Conservation (phyloP, 306 rosid genomes). For the Dalbergia oliveri region DNA sequence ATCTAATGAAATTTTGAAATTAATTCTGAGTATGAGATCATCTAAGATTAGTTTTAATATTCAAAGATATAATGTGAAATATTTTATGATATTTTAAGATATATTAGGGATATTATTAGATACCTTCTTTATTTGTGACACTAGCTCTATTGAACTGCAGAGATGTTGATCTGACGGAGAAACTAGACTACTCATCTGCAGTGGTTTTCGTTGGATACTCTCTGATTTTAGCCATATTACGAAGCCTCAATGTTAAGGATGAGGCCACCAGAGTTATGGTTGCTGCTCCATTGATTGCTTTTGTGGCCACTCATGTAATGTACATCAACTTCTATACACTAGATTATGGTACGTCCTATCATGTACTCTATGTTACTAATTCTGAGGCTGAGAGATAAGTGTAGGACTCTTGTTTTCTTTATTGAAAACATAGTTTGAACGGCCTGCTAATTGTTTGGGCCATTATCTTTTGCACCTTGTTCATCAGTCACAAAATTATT, state of each 20-base stretch:
- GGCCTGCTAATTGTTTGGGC: conserved; percentile 14
- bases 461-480: conserved; percentile 7
- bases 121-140: too few relatives aligned
- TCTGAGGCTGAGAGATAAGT: background rate
- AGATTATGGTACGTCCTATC: conserved; percentile 72
- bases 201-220: conserved; percentile 83
- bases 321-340: conserved; percentile 72
- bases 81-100: too few relatives aligned
- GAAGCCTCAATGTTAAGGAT: conserved; percentile 66
- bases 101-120: too few relatives aligned
- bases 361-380: conserved; percentile 15
- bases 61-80: too few relatives aligned
- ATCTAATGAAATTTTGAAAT: too few relatives aligned
- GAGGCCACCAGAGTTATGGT: conserved; percentile 84
- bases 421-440: conserved; percentile 7
- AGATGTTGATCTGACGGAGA: conserved; percentile 81
- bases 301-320: conserved; percentile 73
- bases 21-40: too few relatives aligned
- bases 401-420: background rate
- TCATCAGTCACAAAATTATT: background rate
- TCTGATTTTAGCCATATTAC: conserved; percentile 69
- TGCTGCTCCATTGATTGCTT: conserved; percentile 80
- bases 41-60: too few relatives aligned
- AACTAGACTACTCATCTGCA: conserved; percentile 84
- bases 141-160: conserved; percentile 52